phyloP scores from a whole-genome alignment of 2,329 filamentous ascomycete genomes.

The Aspergillus pseudotamarii region DNA sequence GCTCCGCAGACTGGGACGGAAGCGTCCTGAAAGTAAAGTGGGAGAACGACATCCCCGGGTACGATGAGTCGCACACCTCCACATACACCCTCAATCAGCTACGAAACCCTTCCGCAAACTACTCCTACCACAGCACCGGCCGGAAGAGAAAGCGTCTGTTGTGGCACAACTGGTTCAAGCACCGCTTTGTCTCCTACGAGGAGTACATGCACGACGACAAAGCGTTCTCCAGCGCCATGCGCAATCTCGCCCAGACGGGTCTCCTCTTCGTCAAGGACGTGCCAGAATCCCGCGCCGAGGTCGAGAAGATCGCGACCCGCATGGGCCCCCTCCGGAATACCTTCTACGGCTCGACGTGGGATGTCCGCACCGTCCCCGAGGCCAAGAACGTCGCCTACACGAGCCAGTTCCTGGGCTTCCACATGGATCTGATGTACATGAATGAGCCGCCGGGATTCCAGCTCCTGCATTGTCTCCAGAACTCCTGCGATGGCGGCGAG shows the following conservation, averaged over 20 bases:
- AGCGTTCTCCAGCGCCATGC: slow-evolving; percentile 64
- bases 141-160: slow-evolving; percentile 31
- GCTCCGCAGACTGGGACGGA: slow-evolving; percentile 38
- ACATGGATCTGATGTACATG: slow-evolving; percentile 93
- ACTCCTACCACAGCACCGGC: slow-evolving; percentile 21
- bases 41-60: slow-evolving; percentile 56
- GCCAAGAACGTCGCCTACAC: slow-evolving; percentile 95
- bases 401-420: slow-evolving; percentile 76
- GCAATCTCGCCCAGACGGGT: slow-evolving; percentile 66
- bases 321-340: slow-evolving; percentile 82
- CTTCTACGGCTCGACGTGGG: slow-evolving; percentile 90
- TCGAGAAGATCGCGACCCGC: slow-evolving; percentile 68
- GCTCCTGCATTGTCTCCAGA: slow-evolving; percentile 84
- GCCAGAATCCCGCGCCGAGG: slow-evolving; percentile 66
- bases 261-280: slow-evolving; percentile 77
- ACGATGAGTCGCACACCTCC: slow-evolving; percentile 46
- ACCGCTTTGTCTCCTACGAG: slow-evolving; percentile 65
- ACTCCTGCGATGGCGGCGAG: slow-evolving; percentile 76
- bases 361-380: slow-evolving; percentile 78
- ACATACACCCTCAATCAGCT: slow-evolving; percentile 26
- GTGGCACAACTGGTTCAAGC: slow-evolving; percentile 43
- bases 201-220: slow-evolving; percentile 68
- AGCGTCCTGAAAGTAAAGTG: slow-evolving; percentile 62
- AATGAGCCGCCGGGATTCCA: slow-evolving; percentile 78
- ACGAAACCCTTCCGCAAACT: slow-evolving; percentile 10